A percentile compares a stretch with the other conserved stretches of the same genome.
These are phyloP conservation scores for Naganishia vaughanmartiniae DNA, from an alignment of 768 basidiomycete species.

Conservation along the genomic window DNA sequence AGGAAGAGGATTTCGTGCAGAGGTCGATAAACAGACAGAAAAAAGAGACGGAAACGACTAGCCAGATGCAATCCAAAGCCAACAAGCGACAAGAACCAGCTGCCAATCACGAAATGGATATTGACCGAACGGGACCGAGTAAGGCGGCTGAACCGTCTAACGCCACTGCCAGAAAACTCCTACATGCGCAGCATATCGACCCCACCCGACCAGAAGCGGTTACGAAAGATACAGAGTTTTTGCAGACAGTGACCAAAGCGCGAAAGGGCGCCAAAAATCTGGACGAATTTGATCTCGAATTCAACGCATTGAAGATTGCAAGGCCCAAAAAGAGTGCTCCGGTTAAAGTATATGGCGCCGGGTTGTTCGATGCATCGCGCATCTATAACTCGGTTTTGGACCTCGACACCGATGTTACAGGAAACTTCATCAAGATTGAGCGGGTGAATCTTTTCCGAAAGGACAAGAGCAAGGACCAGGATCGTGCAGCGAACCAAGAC, in stretches of 20 bases:
- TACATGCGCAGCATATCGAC: slow-evolving; percentile 8
- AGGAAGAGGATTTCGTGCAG: slow-evolving; percentile 40
- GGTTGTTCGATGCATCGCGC: slow-evolving; percentile 17
- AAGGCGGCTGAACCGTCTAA: neutral
- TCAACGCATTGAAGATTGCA: slow-evolving; percentile 47
- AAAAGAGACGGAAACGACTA: slow-evolving; percentile 30
- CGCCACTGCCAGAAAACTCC: slow-evolving; percentile 16
- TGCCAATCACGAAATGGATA: slow-evolving; percentile 7
- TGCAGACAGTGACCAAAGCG: slow-evolving; percentile 43
- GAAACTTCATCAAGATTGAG: slow-evolving; percentile 50
- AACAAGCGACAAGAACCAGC: slow-evolving; percentile 27
- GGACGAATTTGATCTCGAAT: slow-evolving; percentile 50
- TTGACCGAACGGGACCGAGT: neutral
- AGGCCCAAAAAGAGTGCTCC: slow-evolving; percentile 35
- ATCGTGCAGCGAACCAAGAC: neutral
- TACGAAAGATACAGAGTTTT: slow-evolving; percentile 43
- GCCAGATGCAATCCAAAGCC: neutral
- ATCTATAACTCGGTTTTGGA: slow-evolving; percentile 41
- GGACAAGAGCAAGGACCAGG: slow-evolving; percentile 34
- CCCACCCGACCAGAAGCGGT: slow-evolving; percentile 25
- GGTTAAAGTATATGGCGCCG: slow-evolving; percentile 9
- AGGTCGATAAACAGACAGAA: slow-evolving; percentile 32
- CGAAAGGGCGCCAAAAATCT: slow-evolving; percentile 43
- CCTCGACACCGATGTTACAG: slow-evolving; percentile 46
- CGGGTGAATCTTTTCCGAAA: slow-evolving; percentile 48